phyloP scores from a whole-genome alignment of 345 rosid genomes.

The Bruguiera gymnorhiza region DNA sequence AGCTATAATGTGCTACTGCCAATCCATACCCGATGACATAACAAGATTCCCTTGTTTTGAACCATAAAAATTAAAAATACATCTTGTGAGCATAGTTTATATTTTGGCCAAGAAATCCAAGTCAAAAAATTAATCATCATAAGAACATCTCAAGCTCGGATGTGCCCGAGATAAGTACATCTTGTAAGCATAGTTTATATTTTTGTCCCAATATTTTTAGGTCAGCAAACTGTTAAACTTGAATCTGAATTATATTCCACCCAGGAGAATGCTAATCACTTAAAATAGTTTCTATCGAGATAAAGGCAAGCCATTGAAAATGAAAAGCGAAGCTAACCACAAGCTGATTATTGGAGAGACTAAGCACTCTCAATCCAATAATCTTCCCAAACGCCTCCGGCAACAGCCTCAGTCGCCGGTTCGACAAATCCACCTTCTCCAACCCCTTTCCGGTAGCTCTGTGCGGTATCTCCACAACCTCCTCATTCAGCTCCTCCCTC shows the following conservation, averaged over 20 bases:
- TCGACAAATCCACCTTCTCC: constrained; percentile 70
- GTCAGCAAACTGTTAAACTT: no score
- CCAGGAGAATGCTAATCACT: background rate
- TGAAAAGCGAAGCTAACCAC: constrained; percentile 39
- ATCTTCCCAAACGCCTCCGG: constrained; percentile 88
- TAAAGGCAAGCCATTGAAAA: no score
- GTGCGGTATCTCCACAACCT: constrained; percentile 57
- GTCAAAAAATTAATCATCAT: no score
- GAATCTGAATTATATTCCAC: background rate
- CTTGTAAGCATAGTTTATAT: no score
- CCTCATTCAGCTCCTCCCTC: constrained; percentile 43
- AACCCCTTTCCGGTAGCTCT: constrained; percentile 50
- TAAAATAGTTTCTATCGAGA: background rate
- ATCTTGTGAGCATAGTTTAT: no score
- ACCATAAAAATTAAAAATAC: no score
- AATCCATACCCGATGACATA: background rate
- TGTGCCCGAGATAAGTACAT: no score
- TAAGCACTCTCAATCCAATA: constrained; percentile 53
- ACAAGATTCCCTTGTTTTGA: background rate
- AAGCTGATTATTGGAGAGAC: constrained; percentile 69
- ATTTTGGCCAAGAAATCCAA: no score
- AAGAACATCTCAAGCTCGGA: no score
- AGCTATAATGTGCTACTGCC: background rate
- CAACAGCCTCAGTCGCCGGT: constrained; percentile 47
- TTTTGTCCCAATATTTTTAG: no score